phyloP scores from a whole-genome alignment of 1,284 basidiomycete species.

The Mycena sp. region DNA sequence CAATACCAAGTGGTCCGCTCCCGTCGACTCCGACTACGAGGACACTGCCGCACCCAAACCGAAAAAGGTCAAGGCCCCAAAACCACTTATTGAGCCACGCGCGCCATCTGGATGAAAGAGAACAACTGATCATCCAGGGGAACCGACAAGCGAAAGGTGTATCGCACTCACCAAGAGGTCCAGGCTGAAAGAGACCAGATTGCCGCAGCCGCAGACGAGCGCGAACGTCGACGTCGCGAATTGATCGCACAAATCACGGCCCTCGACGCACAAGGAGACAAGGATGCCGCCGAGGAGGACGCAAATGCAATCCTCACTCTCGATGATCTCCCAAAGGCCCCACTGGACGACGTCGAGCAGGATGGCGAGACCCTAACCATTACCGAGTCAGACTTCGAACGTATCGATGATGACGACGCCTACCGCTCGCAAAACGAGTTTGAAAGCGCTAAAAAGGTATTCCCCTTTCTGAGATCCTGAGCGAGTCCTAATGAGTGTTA shows the following conservation, averaged over 20 bases:
- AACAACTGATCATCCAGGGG: too few relatives aligned
- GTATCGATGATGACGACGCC: neutral
- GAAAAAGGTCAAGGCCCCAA: too few relatives aligned
- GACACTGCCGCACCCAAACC: too few relatives aligned
- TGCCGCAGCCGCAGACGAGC: neutral
- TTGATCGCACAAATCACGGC: neutral
- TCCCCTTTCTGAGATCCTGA: neutral
- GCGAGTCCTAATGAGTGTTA: too few relatives aligned
- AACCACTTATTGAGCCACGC: too few relatives aligned
- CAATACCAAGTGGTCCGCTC: too few relatives aligned
- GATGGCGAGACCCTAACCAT: neutral
- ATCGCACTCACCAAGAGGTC: too few relatives aligned
- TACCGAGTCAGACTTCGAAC: neutral
- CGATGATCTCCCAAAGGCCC: neutral
- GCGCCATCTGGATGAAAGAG: too few relatives aligned
- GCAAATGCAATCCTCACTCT: neutral
- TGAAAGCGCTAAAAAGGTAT: neutral
- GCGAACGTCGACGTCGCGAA: neutral
- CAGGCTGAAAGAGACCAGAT: too few relatives aligned
- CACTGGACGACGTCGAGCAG: too few relatives aligned
- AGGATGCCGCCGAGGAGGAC: neutral
- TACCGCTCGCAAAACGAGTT: neutral
- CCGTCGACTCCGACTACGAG: too few relatives aligned
- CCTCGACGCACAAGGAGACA: neutral
- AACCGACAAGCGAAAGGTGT: too few relatives aligned